phyloP scores from a whole-genome alignment of 805 yeast species.

The Priceomyces carsonii region DNA sequence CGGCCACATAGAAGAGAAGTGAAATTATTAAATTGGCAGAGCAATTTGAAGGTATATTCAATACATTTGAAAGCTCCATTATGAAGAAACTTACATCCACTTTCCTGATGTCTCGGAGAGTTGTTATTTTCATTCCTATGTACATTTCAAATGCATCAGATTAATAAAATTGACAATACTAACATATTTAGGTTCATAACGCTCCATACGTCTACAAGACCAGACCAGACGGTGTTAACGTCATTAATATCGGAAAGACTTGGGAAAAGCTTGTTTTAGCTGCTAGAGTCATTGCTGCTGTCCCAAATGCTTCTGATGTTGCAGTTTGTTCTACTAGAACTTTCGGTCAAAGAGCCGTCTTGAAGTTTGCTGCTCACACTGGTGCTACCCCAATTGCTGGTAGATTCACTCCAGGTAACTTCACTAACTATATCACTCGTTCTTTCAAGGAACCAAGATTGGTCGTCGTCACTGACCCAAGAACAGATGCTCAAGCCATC shows the following conservation, averaged over 20 bases:
- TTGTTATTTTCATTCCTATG: no score
- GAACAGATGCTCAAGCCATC: constrained; percentile 99
- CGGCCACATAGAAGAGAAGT: no score
- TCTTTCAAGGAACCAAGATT: constrained; percentile 99
- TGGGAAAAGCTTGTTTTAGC: constrained; percentile 99
- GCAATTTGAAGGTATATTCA: no score
- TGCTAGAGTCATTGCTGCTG: constrained; percentile 99
- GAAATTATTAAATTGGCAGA: no score
- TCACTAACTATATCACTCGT: constrained; percentile 99
- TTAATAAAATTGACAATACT: constrained; percentile 11
- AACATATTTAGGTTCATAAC: constrained; percentile 76
- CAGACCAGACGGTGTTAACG: constrained; percentile 99
- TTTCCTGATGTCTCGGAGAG: no score
- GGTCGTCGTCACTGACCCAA: constrained; percentile 98
- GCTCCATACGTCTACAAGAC: constrained; percentile 95
- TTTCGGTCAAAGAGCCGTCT: constrained; percentile 99
- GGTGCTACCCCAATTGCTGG: constrained; percentile 99
- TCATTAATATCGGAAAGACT: constrained; percentile 97
- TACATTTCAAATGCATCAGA: no score
- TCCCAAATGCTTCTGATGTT: constrained; percentile 97
- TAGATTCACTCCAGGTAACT: constrained; percentile 99
- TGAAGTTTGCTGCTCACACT: constrained; percentile 99
- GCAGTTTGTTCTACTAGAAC: constrained; percentile 99
- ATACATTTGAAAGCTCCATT: no score
- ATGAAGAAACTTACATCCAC: no score